A percentile compares a stretch with the other conserved stretches of the same genome.
Evolutionary conservation across 2,329 filamentous ascomycete genomes (phyloP).

Genomic region (Didymella sp.): DNA sequence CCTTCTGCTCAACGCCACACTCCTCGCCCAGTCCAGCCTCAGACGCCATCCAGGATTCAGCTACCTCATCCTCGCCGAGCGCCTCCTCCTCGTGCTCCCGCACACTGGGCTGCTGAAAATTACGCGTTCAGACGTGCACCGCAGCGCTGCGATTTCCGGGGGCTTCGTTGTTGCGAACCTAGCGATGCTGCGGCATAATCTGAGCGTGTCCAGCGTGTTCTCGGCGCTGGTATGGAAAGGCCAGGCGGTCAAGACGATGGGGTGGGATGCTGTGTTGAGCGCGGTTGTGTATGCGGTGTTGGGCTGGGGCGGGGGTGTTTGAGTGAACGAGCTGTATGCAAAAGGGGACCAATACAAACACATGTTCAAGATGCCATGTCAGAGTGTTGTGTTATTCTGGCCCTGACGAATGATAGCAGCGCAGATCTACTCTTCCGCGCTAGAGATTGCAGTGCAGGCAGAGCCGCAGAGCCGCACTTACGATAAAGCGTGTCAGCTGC

Average conservation of each 20-base stretch:
- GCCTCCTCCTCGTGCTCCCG: conserved; percentile 35
- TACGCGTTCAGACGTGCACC: conserved; percentile 25
- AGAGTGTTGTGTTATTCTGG: too few relatives aligned
- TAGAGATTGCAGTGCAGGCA: too few relatives aligned
- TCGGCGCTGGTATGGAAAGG: conserved; percentile 20
- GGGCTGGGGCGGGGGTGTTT: conserved; percentile 39
- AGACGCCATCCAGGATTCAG: conserved; percentile 27
- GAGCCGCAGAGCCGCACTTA: too few relatives aligned
- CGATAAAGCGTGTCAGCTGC: too few relatives aligned
- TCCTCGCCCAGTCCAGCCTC: conserved; percentile 32
- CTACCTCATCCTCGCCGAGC: conserved; percentile 27
- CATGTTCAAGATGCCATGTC: too few relatives aligned
- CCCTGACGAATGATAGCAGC: too few relatives aligned
- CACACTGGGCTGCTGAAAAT: conserved; percentile 28
- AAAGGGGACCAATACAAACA: too few relatives aligned
- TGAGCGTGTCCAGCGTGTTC: conserved; percentile 14
- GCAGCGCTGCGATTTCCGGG: conserved; percentile 31
- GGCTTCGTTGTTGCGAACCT: conserved; percentile 37
- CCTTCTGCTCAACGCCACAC: conserved; percentile 33
- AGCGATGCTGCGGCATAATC: conserved; percentile 27
- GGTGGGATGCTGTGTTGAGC: conserved; percentile 37
- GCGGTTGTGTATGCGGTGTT: conserved; percentile 25
- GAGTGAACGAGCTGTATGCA: neutral
- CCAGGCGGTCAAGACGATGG: conserved; percentile 35
- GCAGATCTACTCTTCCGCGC: too few relatives aligned